Conservation (phyloP, 768 basidiomycete genomes). For the Coprinellus aureogranulatus region DNA sequence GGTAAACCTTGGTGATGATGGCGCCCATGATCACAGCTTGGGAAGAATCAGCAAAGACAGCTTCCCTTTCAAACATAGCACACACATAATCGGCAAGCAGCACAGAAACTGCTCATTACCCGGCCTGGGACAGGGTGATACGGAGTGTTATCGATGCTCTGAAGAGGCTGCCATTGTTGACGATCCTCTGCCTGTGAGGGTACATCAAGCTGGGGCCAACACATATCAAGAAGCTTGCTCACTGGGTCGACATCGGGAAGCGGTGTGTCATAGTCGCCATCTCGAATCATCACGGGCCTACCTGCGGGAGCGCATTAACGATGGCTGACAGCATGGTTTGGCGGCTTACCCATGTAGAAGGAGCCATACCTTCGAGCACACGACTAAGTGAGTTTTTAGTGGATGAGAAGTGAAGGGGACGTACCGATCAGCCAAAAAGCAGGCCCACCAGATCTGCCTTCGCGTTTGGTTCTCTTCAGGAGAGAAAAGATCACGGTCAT, state of each 20-base stretch:
- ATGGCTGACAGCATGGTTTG: background rate
- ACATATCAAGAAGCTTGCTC: slow-evolving; percentile 9
- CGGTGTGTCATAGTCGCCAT: slow-evolving; percentile 68
- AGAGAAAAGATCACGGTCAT: slow-evolving; percentile 60
- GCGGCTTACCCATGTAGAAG: slow-evolving; percentile 62
- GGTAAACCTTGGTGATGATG: slow-evolving; percentile 68
- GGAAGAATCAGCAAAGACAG: background rate
- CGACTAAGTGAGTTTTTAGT: background rate
- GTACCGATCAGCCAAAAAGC: slow-evolving; percentile 68
- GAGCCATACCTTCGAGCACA: slow-evolving; percentile 62
- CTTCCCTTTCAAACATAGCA: background rate
- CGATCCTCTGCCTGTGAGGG: slow-evolving; percentile 57
- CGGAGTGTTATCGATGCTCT: slow-evolving; percentile 37
- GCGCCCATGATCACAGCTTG: slow-evolving; percentile 65
- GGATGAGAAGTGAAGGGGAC: slow-evolving; percentile 14
- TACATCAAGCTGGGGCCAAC: background rate
- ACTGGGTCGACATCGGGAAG: slow-evolving; percentile 58
- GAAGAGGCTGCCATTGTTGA: slow-evolving; percentile 50
- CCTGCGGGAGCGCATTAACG: slow-evolving; percentile 34
- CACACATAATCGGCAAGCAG: slow-evolving; percentile 58
- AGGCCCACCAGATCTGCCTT: slow-evolving; percentile 80
- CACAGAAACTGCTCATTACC: slow-evolving; percentile 55
- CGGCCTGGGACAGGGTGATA: slow-evolving; percentile 47
- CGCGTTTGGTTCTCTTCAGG: slow-evolving; percentile 66
- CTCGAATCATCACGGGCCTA: slow-evolving; percentile 65